A percentile compares a stretch with the other conserved stretches of the same genome.
These are phyloP conservation scores for Teunomyces funiuensis DNA, from an alignment of 805 yeast genomes.

Conservation along the genomic window DNA sequence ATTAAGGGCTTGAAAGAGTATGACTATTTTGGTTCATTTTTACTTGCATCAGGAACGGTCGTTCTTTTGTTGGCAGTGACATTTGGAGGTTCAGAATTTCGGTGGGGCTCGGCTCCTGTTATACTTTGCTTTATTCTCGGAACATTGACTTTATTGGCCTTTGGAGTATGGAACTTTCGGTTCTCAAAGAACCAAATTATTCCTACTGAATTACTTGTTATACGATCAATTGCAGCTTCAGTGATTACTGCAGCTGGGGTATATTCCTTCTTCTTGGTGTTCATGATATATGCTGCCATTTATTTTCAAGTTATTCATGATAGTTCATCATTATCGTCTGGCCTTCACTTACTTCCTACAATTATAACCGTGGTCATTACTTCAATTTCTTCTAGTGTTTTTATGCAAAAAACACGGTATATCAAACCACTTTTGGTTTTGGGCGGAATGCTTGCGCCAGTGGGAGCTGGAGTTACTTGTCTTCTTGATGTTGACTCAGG, in stretches of 20 bases:
- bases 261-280: slow-evolving; percentile 19
- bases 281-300: slow-evolving; percentile 32
- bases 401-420: slow-evolving; percentile 35
- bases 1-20: slow-evolving; percentile 15
- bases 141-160: slow-evolving; percentile 15
- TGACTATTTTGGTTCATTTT: slow-evolving; percentile 21
- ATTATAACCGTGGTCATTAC: slow-evolving; percentile 39
- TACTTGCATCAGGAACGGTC: slow-evolving; percentile 19
- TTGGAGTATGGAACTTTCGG: slow-evolving; percentile 18
- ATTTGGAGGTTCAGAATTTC: slow-evolving; percentile 19
- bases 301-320: slow-evolving; percentile 51
- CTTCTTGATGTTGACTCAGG: slow-evolving; percentile 41
- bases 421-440: slow-evolving; percentile 42
- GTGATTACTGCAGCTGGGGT: slow-evolving; percentile 16
- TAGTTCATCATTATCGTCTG: slow-evolving; percentile 43
- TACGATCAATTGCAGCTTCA: slow-evolving; percentile 19
- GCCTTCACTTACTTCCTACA: slow-evolving; percentile 44
- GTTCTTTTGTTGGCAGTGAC: slow-evolving; percentile 22
- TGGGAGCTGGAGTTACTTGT: slow-evolving; percentile 46
- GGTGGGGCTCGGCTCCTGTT: slow-evolving; percentile 24
- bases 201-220: slow-evolving; percentile 18
- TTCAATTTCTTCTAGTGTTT: slow-evolving; percentile 37
- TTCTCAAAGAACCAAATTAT: slow-evolving; percentile 18
- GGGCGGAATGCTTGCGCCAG: slow-evolving; percentile 34
- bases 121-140: slow-evolving; percentile 23